Conservation (phyloP, 2,329 filamentous ascomycete genomes). For the Myriosclerotinia scirpicola region DNA sequence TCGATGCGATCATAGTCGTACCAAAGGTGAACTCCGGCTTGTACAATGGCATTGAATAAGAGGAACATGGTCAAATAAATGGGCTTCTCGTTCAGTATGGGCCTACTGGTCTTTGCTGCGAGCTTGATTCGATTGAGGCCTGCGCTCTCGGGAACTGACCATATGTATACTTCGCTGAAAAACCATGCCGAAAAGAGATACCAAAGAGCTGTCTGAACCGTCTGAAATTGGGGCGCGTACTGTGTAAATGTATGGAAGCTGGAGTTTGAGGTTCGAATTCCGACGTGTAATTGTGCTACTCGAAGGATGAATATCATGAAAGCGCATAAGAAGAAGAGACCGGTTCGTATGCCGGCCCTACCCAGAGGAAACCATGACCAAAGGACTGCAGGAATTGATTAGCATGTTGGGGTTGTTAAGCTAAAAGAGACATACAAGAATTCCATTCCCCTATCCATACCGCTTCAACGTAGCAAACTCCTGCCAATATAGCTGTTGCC, state of each 20-base stretch:
- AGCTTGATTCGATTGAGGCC: slow-evolving; percentile 73
- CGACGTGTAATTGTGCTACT: slow-evolving; percentile 79
- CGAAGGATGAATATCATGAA: slow-evolving; percentile 81
- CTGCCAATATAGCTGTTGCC: slow-evolving; percentile 67
- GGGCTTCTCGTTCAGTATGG: slow-evolving; percentile 80
- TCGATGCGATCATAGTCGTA: slow-evolving; percentile 66
- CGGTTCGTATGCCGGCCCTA: slow-evolving; percentile 68
- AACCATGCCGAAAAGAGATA: slow-evolving; percentile 76
- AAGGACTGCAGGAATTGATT: slow-evolving; percentile 54
- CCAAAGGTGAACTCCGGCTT: slow-evolving; percentile 69
- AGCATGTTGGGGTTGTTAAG: slow-evolving; percentile 11
- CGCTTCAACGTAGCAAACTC: slow-evolving; percentile 71
- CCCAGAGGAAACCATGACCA: slow-evolving; percentile 88
- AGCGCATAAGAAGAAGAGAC: slow-evolving; percentile 73
- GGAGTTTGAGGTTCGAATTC: slow-evolving; percentile 68
- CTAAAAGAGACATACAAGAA: slow-evolving; percentile 48
- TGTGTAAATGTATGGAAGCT: slow-evolving; percentile 63
- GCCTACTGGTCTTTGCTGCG: slow-evolving; percentile 67
- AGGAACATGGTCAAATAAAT: slow-evolving; percentile 77
- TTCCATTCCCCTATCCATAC: slow-evolving; percentile 68
- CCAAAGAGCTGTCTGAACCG: slow-evolving; percentile 69
- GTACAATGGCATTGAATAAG: slow-evolving; percentile 64
- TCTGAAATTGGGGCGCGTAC: slow-evolving; percentile 54
- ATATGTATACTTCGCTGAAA: slow-evolving; percentile 80
- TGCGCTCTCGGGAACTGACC: slow-evolving; percentile 59